These are phyloP conservation scores for Sphenostylis stenocarpa DNA, from an alignment of 306 rosid species.

Conservation along the genomic window DNA sequence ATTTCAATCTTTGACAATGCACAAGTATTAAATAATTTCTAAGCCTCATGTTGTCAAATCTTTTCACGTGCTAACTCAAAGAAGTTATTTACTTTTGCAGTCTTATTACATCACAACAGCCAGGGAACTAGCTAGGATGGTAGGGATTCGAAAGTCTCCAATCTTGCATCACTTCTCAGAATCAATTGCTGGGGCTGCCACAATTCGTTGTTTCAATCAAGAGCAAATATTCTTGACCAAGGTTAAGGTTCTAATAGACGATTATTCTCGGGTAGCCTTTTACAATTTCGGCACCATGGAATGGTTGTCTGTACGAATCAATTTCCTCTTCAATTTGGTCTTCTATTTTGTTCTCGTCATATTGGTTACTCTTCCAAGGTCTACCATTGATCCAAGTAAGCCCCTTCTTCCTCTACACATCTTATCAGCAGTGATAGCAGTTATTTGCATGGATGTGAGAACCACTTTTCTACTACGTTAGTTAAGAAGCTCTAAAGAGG, in stretches of 20 bases:
- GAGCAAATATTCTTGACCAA: constrained; percentile 54
- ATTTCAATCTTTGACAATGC: not conserved
- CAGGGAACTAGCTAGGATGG: constrained; percentile 83
- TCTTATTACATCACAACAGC: constrained; percentile 81
- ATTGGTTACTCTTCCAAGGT: constrained; percentile 67
- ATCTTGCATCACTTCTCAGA: constrained; percentile 86
- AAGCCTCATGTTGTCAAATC: constrained; percentile 15
- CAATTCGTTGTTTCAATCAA: constrained; percentile 76
- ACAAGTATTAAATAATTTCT: not conserved
- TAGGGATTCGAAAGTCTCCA: constrained; percentile 78
- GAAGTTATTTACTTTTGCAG: constrained; percentile 39
- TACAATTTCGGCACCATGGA: constrained; percentile 83
- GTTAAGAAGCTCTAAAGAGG: not conserved
- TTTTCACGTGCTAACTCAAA: constrained; percentile 9
- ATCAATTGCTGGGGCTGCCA: constrained; percentile 61
- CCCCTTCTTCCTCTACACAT: constrained; percentile 7
- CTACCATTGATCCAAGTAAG: constrained; percentile 80
- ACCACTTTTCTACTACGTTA: not conserved
- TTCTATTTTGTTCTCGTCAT: constrained; percentile 64
- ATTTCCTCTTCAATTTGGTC: constrained; percentile 72
- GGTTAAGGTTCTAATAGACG: constrained; percentile 53
- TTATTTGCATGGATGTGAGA: constrained; percentile 6
- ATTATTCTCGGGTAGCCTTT: constrained; percentile 72
- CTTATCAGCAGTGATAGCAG: not conserved
- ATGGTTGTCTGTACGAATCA: constrained; percentile 78